Conservation (phyloP, 176 grass and related monocot genomes). For the Melocanna baccifera region DNA sequence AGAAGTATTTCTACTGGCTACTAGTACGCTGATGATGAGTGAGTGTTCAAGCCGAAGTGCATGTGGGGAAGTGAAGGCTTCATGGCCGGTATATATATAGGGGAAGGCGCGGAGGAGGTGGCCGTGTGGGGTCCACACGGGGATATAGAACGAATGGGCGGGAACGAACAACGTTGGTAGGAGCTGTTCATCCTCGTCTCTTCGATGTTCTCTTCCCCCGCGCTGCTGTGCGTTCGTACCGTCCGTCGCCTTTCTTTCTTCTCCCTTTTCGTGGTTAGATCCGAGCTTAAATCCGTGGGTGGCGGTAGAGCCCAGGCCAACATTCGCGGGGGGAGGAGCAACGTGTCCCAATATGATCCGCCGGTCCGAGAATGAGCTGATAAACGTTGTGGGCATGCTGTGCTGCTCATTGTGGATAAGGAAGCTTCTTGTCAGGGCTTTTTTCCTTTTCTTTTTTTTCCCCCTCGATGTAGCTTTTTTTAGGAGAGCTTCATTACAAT, state of each 20-base stretch:
- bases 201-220: no score
- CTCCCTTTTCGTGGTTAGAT: neutral
- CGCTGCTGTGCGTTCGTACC: no score
- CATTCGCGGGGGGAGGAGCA: neutral
- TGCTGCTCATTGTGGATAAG: neutral
- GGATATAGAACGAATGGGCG: slow-evolving; percentile 33
- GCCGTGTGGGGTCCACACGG: neutral
- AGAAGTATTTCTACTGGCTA: neutral
- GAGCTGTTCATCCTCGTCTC: slow-evolving; percentile 20
- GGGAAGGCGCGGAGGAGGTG: neutral
- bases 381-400: no score
- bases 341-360: slow-evolving; percentile 28
- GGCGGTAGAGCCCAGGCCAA: neutral
- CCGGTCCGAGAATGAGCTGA: no score
- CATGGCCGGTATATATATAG: slow-evolving; percentile 30
- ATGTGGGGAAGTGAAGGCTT: slow-evolving; percentile 3
- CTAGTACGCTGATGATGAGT: neutral
- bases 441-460: no score
- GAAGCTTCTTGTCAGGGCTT: neutral
- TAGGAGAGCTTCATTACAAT: no score
- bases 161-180: slow-evolving; percentile 13
- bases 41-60: slow-evolving; percentile 1
- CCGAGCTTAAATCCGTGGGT: neutral
- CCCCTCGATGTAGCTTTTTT: no score
- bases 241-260: neutral